Evolutionary conservation across 2,329 filamentous ascomycete species (phyloP), one percentile per base, ranked within the genome.

Genomic region (Leptographium wingfieldii): DNA sequence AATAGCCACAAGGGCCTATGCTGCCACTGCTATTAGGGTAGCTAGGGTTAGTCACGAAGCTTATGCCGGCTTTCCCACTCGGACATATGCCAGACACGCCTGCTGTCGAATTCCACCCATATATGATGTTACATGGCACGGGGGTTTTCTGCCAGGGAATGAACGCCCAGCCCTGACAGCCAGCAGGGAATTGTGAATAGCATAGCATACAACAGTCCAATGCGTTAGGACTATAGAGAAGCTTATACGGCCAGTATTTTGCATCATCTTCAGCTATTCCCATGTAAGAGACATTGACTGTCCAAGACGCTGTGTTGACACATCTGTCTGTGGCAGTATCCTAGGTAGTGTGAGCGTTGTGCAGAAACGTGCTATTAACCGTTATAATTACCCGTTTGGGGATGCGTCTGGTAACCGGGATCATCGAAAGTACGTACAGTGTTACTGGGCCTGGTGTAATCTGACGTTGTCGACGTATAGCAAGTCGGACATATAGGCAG

Each of bases 121-220:
- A 63, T 14, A 64, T 55, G 33, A 63, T 60, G 12, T 40, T 63
- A 40, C 63, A 64, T 2, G 63, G 63, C 27, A 61, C 62, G 2
- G 60, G 61, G 11, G 60, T 62, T 43, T 60, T 48, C 29, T 64
- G 54, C 60, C 61, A 62, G 0, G 63, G 61, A 9, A 62, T 35
- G 35, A 57, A 65, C 19, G 61, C 54, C 62, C 63, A 65, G 16
- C 60, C 57, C 27, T 65, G 61, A 54, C 62, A 64, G 33, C 62
- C 63, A 5, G 12, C 35, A 9, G 53, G 31, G 22, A 59, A 63
- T 19, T 10, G 14, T 22, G 10, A 22, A 40, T 56, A 62, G 33
- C 62, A 65, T 7, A 40, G 33, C 19, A 38, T 43, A 59, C 63
- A 63, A 56, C 61, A 65, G 5, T 35, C 59, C 16, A 33, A 7